A percentile compares a stretch with the other conserved stretches of the same genome.
Evolutionary conservation across 441 rosid species (phyloP).

Genomic region (Dalechampia spathulata): DNA sequence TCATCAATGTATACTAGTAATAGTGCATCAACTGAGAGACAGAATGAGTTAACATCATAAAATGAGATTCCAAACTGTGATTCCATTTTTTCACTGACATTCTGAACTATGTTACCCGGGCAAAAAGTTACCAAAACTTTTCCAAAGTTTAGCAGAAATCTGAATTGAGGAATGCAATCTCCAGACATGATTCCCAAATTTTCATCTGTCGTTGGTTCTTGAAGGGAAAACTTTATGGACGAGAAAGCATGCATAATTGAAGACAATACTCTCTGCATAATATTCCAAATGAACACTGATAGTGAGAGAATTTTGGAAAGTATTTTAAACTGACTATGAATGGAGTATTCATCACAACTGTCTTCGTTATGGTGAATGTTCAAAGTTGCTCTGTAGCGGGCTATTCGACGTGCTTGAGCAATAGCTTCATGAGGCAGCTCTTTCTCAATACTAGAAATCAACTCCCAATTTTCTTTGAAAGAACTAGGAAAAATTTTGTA

Average conservation of each 20-base stretch:
- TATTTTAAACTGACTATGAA: conserved; percentile 18
- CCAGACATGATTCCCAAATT: conserved; percentile 26
- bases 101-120: conserved; percentile 28
- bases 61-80: conserved; percentile 29
- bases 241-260: conserved; percentile 24
- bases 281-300: conserved; percentile 34
- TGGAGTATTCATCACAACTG: conserved; percentile 22
- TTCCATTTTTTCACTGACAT: conserved; percentile 27
- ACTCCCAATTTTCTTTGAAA: conserved; percentile 50
- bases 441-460: conserved; percentile 55
- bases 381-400: conserved; percentile 45
- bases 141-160: conserved; percentile 45
- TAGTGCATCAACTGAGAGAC: conserved; percentile 46
- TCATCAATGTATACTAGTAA: conserved; percentile 40
- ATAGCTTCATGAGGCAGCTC: conserved; percentile 74
- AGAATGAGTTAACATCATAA: conserved; percentile 41
- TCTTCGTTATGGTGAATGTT: conserved; percentile 31
- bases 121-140: conserved; percentile 38
- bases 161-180: conserved; percentile 23
- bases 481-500: conserved; percentile 35
- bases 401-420: conserved; percentile 77
- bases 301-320: conserved; percentile 27
- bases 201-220: conserved; percentile 29
- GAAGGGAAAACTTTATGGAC: conserved; percentile 20
- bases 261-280: conserved; percentile 28